Base-by-base conservation (phyloP, 2,329 filamentous ascomycete genomes). In the Lecanicillium sp. region DNA sequence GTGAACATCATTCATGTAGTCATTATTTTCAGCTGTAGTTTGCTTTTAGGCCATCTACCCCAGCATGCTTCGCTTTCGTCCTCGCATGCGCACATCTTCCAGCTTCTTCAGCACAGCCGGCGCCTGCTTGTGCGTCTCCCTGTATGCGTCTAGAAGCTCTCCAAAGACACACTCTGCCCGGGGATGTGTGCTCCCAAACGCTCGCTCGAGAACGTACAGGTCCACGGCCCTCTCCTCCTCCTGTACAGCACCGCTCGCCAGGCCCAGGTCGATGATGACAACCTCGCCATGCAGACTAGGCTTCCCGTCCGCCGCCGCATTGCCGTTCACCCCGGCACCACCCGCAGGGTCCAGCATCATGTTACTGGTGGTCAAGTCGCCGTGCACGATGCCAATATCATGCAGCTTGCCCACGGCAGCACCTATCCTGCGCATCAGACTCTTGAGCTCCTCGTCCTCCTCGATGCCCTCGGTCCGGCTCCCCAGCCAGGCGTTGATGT, bases 221-320 rank as follows among this genome's bases (percentile, higher is more conserved):
- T 98, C 93, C 32, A 98, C 93, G 0, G 93, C 93, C 48, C 90
- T 79, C 63, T 98, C 93, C 68, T 98, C 93, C 48, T 96, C 91
- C 55, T 87, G 82, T 15, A 80, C 70, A 52, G 83, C 87, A 67
- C 91, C 86, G 56, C 79, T 84, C 12, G 90, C 90, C 17, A 98
- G 79, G 0, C 93, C 93, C 61, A 98, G 94, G 69, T 98, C 93
- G 63, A 97, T 97, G 30, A 97, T 73, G 19, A 95, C 83, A 50
- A 98, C 78, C 45, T 94, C 85, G 2, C 89, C 90, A 1, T 79
- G 74, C 49, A 83, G 59, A 2, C 58, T 51, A 17, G 53, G 56
- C 10, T 54, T 55, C n/a, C 54, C 47, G 23, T 56, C 54, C 8
- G 57, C 54, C 46, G 5, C 44, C 55, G 11, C 55, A 58, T 26